phyloP scores from a whole-genome alignment of 768 basidiomycete species.

The Hirschioporus abietinus region DNA sequence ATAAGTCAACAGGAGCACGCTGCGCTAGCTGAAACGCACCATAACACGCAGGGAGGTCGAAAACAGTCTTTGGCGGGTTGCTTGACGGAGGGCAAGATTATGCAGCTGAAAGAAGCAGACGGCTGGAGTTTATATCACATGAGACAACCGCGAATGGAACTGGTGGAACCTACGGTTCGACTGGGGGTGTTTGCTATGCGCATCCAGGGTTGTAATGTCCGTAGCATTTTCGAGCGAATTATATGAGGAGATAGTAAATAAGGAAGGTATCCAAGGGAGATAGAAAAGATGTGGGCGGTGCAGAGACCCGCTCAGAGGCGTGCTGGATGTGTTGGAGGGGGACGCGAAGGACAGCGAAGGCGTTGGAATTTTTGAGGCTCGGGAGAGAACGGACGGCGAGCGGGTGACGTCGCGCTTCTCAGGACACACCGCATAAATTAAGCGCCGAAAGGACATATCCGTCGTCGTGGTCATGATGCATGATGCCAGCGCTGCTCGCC shows the following conservation, averaged over 20 bases:
- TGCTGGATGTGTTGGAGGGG: neutral
- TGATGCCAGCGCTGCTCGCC: neutral
- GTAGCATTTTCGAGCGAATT: neutral
- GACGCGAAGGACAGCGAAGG: neutral
- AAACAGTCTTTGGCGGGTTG: slow-evolving; percentile 12
- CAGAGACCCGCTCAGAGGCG: neutral
- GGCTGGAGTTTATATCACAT: neutral
- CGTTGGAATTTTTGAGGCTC: neutral
- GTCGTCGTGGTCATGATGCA: neutral
- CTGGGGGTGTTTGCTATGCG: neutral
- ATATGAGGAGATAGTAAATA: neutral
- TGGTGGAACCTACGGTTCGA: slow-evolving; percentile 1
- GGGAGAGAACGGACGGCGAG: neutral
- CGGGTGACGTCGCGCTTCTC: neutral
- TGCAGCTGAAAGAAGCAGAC: neutral
- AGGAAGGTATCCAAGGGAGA: neutral
- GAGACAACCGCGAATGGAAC: neutral
- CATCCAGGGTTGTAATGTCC: neutral
- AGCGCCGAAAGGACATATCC: neutral
- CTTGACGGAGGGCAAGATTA: neutral
- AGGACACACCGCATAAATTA: neutral
- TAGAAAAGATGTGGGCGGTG: neutral
- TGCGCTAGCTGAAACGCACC: slow-evolving; percentile 21
- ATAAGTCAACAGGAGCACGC: neutral
- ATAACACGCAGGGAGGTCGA: slow-evolving; percentile 30